Evolutionary conservation across 345 rosid species (phyloP).

Genomic region (Balakata baccata): DNA sequence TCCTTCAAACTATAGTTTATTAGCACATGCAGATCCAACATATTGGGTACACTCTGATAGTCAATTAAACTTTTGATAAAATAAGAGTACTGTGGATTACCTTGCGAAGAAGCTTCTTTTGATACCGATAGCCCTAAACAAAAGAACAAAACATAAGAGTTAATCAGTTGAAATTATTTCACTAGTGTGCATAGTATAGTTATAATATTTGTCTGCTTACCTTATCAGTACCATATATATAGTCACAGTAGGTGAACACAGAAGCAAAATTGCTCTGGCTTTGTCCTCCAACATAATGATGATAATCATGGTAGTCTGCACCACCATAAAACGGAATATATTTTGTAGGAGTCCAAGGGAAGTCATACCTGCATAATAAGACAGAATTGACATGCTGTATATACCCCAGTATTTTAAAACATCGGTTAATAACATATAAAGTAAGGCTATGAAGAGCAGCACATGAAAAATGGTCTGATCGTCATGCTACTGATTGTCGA

Average conservation of each 20-base stretch:
- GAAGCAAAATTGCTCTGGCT: conserved; percentile 99
- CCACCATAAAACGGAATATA: conserved; percentile 97
- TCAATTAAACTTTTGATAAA: not conserved
- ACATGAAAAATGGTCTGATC: not conserved
- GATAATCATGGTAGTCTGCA: conserved; percentile 95
- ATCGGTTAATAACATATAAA: not conserved
- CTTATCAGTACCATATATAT: conserved; percentile 94
- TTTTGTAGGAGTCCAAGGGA: conserved; percentile 85
- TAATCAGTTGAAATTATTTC: conserved; percentile 16
- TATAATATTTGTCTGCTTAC: conserved; percentile 27
- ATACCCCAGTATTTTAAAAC: not conserved
- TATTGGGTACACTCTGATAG: no score
- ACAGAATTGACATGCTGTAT: conserved; percentile 2
- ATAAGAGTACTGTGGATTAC: conserved; percentile 28
- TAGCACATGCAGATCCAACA: no score
- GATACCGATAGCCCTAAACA: conserved; percentile 80
- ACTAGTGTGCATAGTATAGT: not conserved
- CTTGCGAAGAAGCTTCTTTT: conserved; percentile 72
- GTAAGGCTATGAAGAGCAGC: not conserved
- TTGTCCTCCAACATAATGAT: conserved; percentile 97
- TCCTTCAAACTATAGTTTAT: no score
- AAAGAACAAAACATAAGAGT: conserved; percentile 14
- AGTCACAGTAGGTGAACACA: conserved; percentile 94
- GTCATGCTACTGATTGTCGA: not conserved
- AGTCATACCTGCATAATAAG: conserved; percentile 58